A percentile compares a stretch with the other conserved stretches of the same genome.
Conservation (phyloP, 1,139 yeast species). For the Candida tropicalis region DNA sequence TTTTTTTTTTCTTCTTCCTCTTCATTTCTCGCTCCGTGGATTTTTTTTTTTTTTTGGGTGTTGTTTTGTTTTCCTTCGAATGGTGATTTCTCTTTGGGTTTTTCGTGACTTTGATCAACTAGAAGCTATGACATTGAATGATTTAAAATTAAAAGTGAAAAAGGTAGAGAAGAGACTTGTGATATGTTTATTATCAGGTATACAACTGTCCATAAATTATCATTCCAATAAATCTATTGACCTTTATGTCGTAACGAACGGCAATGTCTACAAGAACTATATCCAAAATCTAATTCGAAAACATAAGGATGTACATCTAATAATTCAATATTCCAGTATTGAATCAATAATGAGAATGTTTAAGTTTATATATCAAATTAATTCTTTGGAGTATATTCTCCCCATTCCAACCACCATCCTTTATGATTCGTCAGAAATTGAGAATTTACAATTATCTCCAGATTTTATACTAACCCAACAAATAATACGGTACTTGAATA, state of each 20-base stretch:
- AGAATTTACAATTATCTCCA: constrained; percentile 24
- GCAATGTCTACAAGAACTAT: constrained; percentile 22
- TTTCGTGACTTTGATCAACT: too few species aligned
- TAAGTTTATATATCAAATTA: constrained; percentile 14
- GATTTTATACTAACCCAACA: constrained; percentile 48
- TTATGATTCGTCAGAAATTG: constrained; percentile 21
- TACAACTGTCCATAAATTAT: constrained; percentile 15
- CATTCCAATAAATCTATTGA: constrained; percentile 16
- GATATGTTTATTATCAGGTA: constrained; percentile 11
- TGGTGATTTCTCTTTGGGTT: too few species aligned
- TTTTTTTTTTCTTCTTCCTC: constrained; percentile 3
- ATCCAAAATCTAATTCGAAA: constrained; percentile 19
- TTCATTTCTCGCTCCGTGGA: too few species aligned
- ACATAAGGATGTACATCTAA: constrained; percentile 3
- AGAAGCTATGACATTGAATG: constrained; percentile 11
- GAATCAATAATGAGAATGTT: neutral
- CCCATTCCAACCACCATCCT: constrained; percentile 21
- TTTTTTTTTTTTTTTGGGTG: neutral
- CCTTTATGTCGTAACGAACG: constrained; percentile 26
- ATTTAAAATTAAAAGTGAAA: neutral
- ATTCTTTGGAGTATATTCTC: constrained; percentile 18
- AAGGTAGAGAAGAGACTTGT: constrained; percentile 6
- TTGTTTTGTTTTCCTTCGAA: neutral
- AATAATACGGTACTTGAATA: constrained; percentile 48
- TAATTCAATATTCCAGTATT: constrained; percentile 3